A percentile compares a stretch with the other conserved stretches of the same genome.
Evolutionary conservation across 2,329 filamentous ascomycete species (phyloP).

Genomic region (Cladosporium cucumerinum): DNA sequence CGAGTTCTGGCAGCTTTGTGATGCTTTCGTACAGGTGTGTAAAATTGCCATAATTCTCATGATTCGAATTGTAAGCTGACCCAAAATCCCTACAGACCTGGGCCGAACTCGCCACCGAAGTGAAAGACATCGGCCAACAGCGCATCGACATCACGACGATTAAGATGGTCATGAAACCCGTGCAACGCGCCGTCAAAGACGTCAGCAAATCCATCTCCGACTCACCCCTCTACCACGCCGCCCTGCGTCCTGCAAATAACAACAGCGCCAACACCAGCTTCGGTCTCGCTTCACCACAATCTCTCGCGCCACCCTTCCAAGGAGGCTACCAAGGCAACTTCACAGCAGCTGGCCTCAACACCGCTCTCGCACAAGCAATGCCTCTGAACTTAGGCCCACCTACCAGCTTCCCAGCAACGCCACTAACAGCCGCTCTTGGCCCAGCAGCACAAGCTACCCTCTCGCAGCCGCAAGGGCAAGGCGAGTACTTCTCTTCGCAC

Average conservation of each 20-base stretch:
- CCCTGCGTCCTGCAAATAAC: conserved; percentile 31
- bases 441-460: conserved; percentile 89
- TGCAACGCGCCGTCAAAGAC: conserved; percentile 80
- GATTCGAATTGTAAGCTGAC: neutral
- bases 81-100: conserved; percentile 52
- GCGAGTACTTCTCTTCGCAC: conserved; percentile 22
- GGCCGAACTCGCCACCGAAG: conserved; percentile 60
- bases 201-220: conserved; percentile 68
- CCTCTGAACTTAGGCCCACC: conserved; percentile 17
- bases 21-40: conserved; percentile 60
- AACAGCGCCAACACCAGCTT: conserved; percentile 35
- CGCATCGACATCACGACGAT: conserved; percentile 58
- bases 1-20: conserved; percentile 68
- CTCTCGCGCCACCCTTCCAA: conserved; percentile 32
- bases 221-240: conserved; percentile 61
- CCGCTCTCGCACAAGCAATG: conserved; percentile 20
- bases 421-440: conserved; percentile 82
- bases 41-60: neutral
- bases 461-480: conserved; percentile 18
- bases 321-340: conserved; percentile 12
- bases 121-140: conserved; percentile 47
- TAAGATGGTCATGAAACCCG: conserved; percentile 69
- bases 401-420: conserved; percentile 70
- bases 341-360: conserved; percentile 21
- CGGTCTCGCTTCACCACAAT: conserved; percentile 9